These are phyloP conservation scores for Madurella mycetomatis DNA, from an alignment of 2,329 filamentous ascomycete species.

Conservation along the genomic window DNA sequence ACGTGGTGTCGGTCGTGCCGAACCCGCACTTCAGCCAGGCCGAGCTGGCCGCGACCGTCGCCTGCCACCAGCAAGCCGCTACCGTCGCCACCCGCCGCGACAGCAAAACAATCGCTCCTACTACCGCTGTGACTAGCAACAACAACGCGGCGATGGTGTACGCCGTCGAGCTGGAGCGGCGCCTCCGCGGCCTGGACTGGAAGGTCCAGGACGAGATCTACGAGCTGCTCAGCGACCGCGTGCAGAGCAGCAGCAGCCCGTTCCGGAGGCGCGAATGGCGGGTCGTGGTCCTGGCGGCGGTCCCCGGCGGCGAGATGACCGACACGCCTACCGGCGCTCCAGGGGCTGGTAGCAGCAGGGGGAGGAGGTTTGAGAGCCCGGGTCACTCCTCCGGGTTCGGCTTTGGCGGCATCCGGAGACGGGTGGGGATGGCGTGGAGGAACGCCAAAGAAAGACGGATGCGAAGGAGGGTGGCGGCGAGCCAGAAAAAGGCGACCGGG, in stretches of 20 bases:
- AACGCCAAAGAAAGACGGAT: not conserved
- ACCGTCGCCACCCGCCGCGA: not conserved
- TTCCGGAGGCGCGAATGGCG: conserved; percentile 20
- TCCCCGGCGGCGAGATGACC: conserved; percentile 20
- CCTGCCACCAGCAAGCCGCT: conserved; percentile 2
- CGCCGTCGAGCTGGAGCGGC: conserved; percentile 13
- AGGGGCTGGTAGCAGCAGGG: not conserved
- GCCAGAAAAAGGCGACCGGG: not conserved
- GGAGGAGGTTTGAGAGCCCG: not conserved
- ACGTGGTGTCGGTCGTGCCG: conserved; percentile 18
- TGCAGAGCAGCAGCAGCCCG: conserved; percentile 19
- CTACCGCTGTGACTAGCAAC: not conserved
- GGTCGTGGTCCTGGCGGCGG: conserved; percentile 17
- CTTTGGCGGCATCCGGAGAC: not conserved
- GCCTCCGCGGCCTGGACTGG: conserved; percentile 22
- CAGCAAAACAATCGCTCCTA: not conserved
- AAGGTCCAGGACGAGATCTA: conserved; percentile 24
- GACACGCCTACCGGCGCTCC: conserved; percentile 4
- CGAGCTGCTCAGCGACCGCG: conserved; percentile 21
- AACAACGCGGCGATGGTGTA: not conserved
- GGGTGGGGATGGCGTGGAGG: not conserved
- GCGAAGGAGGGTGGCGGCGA: not conserved
- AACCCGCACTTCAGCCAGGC: conserved; percentile 20
- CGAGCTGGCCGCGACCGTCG: conserved; percentile 11
- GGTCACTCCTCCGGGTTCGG: not conserved